A percentile compares a stretch with the other conserved stretches of the same genome.
Evolutionary conservation across 176 grass and related monocot genomes (phyloP).

Genomic region (Echinochloa phyllopogon): DNA sequence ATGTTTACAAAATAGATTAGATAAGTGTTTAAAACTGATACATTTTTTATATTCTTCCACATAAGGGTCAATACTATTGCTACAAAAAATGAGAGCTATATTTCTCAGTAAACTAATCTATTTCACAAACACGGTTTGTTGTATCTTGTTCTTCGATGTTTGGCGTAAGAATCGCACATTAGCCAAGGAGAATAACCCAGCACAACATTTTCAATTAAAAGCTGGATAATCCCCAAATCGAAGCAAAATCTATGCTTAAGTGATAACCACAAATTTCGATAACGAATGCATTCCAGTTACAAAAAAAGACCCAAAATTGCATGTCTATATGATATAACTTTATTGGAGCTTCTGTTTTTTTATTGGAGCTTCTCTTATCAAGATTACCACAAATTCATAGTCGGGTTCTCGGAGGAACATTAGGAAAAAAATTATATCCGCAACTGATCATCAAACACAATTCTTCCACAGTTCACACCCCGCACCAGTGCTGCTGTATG

Average conservation of each 20-base stretch:
- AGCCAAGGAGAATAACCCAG: too few relatives aligned
- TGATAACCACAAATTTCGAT: neutral
- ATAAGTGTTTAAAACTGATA: too few relatives aligned
- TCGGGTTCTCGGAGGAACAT: neutral
- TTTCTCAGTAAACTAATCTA: too few relatives aligned
- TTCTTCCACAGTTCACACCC: neutral
- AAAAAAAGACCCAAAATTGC: neutral
- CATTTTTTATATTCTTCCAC: too few relatives aligned
- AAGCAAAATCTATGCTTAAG: neutral
- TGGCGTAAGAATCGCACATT: too few relatives aligned
- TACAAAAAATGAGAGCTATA: too few relatives aligned
- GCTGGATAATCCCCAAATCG: neutral
- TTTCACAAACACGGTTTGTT: too few relatives aligned
- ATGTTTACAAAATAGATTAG: too few relatives aligned
- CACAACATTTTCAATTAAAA: neutral
- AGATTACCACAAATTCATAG: neutral
- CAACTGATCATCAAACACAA: neutral
- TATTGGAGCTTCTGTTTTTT: slow-evolving; percentile 8
- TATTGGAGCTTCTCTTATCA: neutral
- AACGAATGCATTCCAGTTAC: neutral
- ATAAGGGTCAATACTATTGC: too few relatives aligned
- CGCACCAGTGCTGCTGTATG: neutral
- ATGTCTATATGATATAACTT: neutral
- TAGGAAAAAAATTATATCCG: neutral
- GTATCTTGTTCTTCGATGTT: too few relatives aligned